Percentiles rank a stretch among this genome's conserved stretches.
phyloP scores from a whole-genome alignment of 164 flowering plant species.

The Vitis riparia region DNA sequence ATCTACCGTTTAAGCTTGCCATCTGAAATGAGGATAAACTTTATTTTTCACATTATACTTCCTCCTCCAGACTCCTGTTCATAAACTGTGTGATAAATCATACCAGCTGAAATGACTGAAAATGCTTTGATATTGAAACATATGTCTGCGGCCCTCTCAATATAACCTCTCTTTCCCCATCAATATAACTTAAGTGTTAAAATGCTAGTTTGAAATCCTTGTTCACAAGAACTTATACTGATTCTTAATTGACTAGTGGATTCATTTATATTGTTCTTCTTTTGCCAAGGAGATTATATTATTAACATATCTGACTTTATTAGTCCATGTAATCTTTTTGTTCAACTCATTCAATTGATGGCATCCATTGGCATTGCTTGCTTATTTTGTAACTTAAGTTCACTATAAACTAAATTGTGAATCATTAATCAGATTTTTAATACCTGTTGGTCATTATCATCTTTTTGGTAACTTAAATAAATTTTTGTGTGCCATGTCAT shows the following conservation, averaged over 20 bases:
- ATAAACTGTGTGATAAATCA: not conserved
- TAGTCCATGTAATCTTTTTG: not conserved
- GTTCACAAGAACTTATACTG: too few relatives aligned
- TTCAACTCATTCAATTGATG: not conserved
- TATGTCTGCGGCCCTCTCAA: not conserved
- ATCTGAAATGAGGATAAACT: not conserved
- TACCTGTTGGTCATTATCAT: not conserved
- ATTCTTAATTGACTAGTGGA: not conserved
- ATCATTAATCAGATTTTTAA: not conserved
- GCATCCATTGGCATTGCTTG: not conserved
- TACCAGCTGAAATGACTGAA: not conserved
- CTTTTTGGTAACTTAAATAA: not conserved
- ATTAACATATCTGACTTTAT: not conserved
- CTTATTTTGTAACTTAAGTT: not conserved
- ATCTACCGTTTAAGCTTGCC: too few relatives aligned
- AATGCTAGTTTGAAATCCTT: too few relatives aligned
- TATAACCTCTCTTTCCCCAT: not conserved
- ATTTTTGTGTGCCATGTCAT: too few relatives aligned
- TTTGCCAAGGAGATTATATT: not conserved
- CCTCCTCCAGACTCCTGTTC: not conserved
- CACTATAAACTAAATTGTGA: not conserved
- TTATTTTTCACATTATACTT: not conserved
- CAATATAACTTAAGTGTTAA: not conserved
- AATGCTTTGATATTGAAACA: conserved; percentile 2
- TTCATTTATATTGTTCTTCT: too few relatives aligned